Evolutionary conservation across 805 yeast genomes (phyloP), one percentile per base, ranked within the genome.

Genomic region (Wickerhamomyces sydowiorum): DNA sequence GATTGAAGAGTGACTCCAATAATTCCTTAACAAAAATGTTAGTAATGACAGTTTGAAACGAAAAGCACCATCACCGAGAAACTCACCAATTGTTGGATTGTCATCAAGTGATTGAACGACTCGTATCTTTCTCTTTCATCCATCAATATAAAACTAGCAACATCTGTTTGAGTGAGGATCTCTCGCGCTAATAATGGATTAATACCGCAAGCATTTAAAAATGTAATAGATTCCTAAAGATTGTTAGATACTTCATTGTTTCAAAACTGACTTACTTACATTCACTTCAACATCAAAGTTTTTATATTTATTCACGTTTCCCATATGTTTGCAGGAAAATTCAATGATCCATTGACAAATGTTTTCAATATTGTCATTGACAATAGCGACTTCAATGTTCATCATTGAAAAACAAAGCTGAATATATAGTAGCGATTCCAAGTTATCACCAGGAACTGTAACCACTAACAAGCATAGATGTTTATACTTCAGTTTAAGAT

Each of bases 181-280:
- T 18, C 28, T n/a, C 9, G 17, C 7, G 25, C 17, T 7, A n/a
- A 19, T 13, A 28, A 18, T 13, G 20, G 32, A 35, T 49, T 50
- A 15, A 50, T 17, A 5, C 56, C 57, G 39, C 54, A 47, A 13
- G 25, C 25, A 3, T 42, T 23, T 3, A 53, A 35, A 20, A 46
- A 49, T 12, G 30, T 32, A 6, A 30, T 18, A 5, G 21, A 18
- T 7, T 20, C 18, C 21, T 30, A 18, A 9, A 5, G 3, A 8
- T 30, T 8, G 10, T 30, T 9, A 14, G 13, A 17, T 30, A 30
- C 21, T 8, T 4, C 14, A 8, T 30, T 17, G 33, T n/a, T 27
- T 14, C 30, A 28, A n/a, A 14, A n/a, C 14, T 28, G 29, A 13
- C n/a, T 27, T n/a, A 28, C 30, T 28, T 28, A 28, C 30, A 9